Conservation (phyloP, 2,329 filamentous ascomycete genomes). For the Fulvia fulva region DNA sequence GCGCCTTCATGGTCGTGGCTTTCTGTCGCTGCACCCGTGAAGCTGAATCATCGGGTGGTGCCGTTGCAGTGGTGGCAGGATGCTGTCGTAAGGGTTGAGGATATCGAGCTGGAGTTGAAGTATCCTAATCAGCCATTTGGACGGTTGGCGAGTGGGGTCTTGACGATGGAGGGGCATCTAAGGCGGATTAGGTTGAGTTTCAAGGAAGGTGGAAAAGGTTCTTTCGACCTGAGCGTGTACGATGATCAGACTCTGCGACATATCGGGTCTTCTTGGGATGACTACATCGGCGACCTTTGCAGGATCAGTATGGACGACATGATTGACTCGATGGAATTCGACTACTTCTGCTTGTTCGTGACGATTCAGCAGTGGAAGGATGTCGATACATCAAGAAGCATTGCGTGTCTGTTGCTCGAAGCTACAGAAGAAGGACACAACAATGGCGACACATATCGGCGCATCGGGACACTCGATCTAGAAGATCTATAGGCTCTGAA, state of each 20-base stretch:
- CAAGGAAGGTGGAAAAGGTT: background rate
- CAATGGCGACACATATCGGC: background rate
- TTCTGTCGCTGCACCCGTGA: background rate
- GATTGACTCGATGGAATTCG: background rate
- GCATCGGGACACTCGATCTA: background rate
- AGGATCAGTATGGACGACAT: background rate
- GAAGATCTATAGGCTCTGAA: constrained; percentile 1
- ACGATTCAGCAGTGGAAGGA: background rate
- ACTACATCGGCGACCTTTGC: background rate
- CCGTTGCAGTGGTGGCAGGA: background rate
- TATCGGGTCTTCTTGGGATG: background rate
- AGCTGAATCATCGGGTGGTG: background rate
- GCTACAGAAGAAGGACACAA: too few species aligned
- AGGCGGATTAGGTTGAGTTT: background rate
- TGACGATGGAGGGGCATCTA: background rate
- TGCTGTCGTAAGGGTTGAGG: background rate
- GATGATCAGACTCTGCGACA: constrained; percentile 3
- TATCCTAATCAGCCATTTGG: background rate
- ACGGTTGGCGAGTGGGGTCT: background rate
- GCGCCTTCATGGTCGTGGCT: constrained; percentile 7
- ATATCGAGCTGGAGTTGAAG: background rate
- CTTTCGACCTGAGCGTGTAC: constrained; percentile 1
- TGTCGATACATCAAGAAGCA: background rate
- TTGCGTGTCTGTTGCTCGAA: background rate
- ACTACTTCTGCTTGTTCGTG: background rate